These are phyloP conservation scores for Ceriops tagal DNA, from an alignment of 345 rosid species.

Conservation along the genomic window DNA sequence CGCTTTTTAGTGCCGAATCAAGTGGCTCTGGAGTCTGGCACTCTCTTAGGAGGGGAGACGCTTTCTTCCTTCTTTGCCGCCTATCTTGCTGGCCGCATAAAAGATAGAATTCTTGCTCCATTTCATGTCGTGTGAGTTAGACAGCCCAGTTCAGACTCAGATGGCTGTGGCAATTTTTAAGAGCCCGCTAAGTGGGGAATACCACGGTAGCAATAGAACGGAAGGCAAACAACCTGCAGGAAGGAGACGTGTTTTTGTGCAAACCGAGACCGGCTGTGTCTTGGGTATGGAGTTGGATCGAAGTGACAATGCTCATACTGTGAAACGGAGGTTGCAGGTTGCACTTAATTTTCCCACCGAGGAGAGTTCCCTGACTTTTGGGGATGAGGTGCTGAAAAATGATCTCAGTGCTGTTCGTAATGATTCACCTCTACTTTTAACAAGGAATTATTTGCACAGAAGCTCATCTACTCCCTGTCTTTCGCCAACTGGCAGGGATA, in stretches of 20 bases:
- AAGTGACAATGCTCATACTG: constrained; percentile 82
- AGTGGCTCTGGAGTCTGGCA: constrained; percentile 41
- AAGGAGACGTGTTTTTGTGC: constrained; percentile 85
- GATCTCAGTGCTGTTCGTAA: constrained; percentile 87
- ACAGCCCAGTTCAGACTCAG: constrained; percentile 97
- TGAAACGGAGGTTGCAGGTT: constrained; percentile 87
- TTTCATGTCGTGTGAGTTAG: constrained; percentile 85
- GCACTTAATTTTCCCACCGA: constrained; percentile 85
- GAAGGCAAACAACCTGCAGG: constrained; percentile 75
- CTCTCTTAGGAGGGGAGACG: constrained; percentile 40
- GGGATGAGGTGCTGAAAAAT: constrained; percentile 79
- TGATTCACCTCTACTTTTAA: constrained; percentile 83
- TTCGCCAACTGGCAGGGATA: constrained; percentile 79
- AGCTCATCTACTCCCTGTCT: constrained; percentile 99
- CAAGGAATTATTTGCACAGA: constrained; percentile 70
- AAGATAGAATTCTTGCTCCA: constrained; percentile 28
- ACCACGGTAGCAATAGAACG: constrained; percentile 43
- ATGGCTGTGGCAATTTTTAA: constrained; percentile 84
- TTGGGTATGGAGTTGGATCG: constrained; percentile 99
- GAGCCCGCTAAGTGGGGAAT: constrained; percentile 71
- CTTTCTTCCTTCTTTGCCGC: constrained; percentile 41
- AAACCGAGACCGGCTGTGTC: constrained; percentile 95
- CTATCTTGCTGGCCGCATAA: constrained; percentile 33
- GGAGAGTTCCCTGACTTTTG: constrained; percentile 74
- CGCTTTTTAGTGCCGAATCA: constrained; percentile 12